Base-by-base conservation (phyloP, 805 yeast species). In the Zygosaccharomyces rouxii region DNA sequence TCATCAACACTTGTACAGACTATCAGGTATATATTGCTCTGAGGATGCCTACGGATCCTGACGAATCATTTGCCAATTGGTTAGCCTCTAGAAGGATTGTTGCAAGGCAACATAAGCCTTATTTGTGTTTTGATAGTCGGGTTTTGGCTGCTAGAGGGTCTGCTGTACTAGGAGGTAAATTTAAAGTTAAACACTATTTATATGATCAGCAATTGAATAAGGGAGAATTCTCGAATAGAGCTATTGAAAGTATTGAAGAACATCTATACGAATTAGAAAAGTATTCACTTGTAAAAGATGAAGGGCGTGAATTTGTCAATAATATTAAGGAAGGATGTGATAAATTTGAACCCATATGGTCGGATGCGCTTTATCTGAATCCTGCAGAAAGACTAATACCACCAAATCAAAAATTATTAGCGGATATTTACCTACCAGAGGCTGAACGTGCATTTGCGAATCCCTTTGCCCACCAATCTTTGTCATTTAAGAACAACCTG, bases 371-470 rank as follows among this genome's bases (percentile, higher is more conserved):
- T 19, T 46, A 51, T 13, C 50, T 50, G 14, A 46, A 55, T 25
- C 66, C 65, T 3, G 64, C 60, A 3, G 51, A 48, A 16, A 31
- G 47, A 26, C 46, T 62, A 2, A 38, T 62, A 26, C 62, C 65
- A 1, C 35, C 37, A 30, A 41, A 52, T n/a, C 57, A 60, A 23
- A 52, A 46, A 30, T 35, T 60, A 25, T 31, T 51, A 4, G 52
- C 59, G 7, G 55, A 59, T 30, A 48, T 50, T 37, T 30, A 33
- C 35, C 37, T 41, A 37, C 49, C 35, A 21, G 35, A 25, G 25
- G 29, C 43, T 10, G 38, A 39, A 14, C 30, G 31, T 6, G 31
- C 43, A 9, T 50, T 22, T 21, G 35, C 30, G 21, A 30, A 44
- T 5, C 46, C 45, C 5, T 30, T 30, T 37, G 14, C 21, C 10